Percentiles rank a stretch among this genome's conserved stretches.
Conservation (phyloP, 192 early-diverging fungal genomes). For the Entrophospora sp. region DNA sequence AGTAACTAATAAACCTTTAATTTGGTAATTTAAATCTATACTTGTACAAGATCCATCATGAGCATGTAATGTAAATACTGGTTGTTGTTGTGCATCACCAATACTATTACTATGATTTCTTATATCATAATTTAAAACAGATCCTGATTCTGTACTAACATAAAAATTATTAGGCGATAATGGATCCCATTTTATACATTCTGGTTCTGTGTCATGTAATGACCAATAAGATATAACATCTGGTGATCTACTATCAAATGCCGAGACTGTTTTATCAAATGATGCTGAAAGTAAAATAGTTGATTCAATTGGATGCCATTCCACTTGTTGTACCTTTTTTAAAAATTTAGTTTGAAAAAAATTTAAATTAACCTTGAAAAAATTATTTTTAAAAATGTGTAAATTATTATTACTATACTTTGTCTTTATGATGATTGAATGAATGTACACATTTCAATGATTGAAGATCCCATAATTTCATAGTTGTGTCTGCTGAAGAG, state of each 20-base stretch:
- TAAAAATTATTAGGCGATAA: conserved; percentile 69
- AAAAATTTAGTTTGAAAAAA: too few species aligned
- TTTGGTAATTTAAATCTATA: conserved; percentile 71
- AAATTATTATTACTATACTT: conserved; percentile 38
- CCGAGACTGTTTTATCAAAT: conserved; percentile 82
- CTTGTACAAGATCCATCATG: conserved; percentile 85
- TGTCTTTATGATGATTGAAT: conserved; percentile 79
- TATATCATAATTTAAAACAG: conserved; percentile 84
- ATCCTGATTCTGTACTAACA: conserved; percentile 84
- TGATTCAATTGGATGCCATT: conserved; percentile 85
- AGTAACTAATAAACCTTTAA: conserved; percentile 84
- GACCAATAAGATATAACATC: conserved; percentile 56
- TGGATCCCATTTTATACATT: conserved; percentile 87
- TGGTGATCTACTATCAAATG: conserved; percentile 89
- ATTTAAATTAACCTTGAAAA: background rate
- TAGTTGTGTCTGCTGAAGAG: conserved; percentile 92
- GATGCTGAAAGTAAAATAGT: conserved; percentile 85
- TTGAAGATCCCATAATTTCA: conserved; percentile 96
- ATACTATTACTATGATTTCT: conserved; percentile 42
- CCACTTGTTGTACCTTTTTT: conserved; percentile 67
- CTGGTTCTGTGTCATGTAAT: conserved; percentile 74
- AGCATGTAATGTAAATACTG: conserved; percentile 85
- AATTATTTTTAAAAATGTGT: background rate
- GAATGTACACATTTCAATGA: conserved; percentile 63
- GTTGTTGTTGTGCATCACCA: conserved; percentile 35